Evolutionary conservation across 192 early-diverging fungal genomes (phyloP), one percentile per base, ranked within the genome.

Genomic region (Gonapodya sp.): DNA sequence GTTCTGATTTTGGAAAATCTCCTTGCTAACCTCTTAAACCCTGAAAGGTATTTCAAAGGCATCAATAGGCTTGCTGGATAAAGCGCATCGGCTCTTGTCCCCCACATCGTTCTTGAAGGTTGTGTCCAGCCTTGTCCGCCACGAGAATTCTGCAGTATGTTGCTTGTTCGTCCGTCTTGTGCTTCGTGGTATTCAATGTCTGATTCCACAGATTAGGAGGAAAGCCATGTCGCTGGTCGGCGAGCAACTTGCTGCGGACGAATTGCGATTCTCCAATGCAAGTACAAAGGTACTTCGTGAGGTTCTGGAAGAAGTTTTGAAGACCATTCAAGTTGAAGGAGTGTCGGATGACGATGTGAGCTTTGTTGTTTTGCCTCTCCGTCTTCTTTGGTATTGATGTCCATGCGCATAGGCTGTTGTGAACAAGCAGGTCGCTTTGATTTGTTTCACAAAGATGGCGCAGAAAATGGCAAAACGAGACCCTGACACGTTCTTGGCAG

Each of bases 391-490:
- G n/a, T 64, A 64, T 64, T 24, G 24, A 64, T 24, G 46, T 64
- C 46, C 46, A 8, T 64, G 8, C 24, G 8, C 46, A 1, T 36
- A 82, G 82, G 73, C 46, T 36, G 37, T 82, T 16, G 83, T 84
- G 79, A 92, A 90, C 84, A 93, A 92, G 85, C 94, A 96, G 84
- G 87, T 92, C 0, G 94, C 93, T 24, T 83, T 98, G 36, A 81
- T 93, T 73, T 96, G 95, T 83, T 82, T 98, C 35, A 88, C 93
- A 2, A 90, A 93, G 32, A 88, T 96, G 64, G 90, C 92, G 8
- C 88, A 86, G 31, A 81, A 86, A 33, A 91, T 94, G 84, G 93
- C 91, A 8, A 83, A 85, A 35, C 82, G 82, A 24, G 90, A 92
- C 33, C 88, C 92, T 18, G 86, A 86, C 24, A 85, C 89, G 81